Conservation (phyloP, 768 basidiomycete species). For the Suillus fuscotomentosus region DNA sequence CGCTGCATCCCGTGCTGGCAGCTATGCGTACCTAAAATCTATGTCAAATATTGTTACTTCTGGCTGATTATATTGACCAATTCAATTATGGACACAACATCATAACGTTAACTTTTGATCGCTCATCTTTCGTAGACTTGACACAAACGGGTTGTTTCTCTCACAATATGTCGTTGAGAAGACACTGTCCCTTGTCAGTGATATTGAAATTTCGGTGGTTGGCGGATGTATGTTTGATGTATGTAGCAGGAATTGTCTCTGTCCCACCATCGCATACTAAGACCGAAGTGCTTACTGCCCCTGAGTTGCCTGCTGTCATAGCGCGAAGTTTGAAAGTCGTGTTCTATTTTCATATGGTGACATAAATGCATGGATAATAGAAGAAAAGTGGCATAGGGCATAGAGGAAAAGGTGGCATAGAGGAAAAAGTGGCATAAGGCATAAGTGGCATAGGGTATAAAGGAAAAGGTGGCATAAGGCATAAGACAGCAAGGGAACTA, state of each 20-base stretch:
- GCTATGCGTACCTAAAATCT: not conserved
- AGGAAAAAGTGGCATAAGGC: too few species aligned
- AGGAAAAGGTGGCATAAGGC: not conserved
- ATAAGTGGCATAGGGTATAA: too few species aligned
- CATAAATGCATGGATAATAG: not conserved
- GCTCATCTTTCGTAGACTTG: not conserved
- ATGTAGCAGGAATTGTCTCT: not conserved
- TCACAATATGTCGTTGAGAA: not conserved
- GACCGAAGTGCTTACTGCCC: not conserved
- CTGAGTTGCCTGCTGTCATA: too few species aligned
- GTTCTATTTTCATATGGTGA: not conserved
- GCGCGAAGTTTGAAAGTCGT: not conserved
- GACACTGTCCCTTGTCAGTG: not conserved
- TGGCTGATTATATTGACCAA: not conserved
- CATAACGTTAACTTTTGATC: not conserved
- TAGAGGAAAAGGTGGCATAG: too few species aligned
- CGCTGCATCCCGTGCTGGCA: not conserved
- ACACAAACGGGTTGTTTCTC: not conserved
- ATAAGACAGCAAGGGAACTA: not conserved
- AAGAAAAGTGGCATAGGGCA: too few species aligned
- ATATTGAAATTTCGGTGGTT: not conserved
- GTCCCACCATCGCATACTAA: not conserved
- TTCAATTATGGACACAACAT: not conserved
- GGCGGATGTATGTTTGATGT: not conserved
- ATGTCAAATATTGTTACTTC: not conserved